These are phyloP conservation scores for Calonectria hongkongensis DNA, from an alignment of 2,329 filamentous ascomycete genomes.

Conservation along the genomic window DNA sequence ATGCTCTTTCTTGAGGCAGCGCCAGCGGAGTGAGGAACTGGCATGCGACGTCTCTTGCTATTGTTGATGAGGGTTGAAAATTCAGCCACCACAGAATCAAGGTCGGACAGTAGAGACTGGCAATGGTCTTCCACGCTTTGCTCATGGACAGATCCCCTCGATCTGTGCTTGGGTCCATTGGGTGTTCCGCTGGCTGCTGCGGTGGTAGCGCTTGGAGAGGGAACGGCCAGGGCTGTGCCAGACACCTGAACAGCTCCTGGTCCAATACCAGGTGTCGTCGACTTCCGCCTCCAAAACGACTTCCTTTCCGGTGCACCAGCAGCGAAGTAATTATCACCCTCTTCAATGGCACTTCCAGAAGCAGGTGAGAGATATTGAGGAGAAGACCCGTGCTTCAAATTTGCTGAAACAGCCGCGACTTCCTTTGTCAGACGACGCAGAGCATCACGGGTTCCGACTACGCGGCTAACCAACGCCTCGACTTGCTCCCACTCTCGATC, in stretches of 20 bases:
- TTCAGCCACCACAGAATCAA: constrained; percentile 88
- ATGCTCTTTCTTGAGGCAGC: constrained; percentile 77
- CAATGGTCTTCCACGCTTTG: constrained; percentile 88
- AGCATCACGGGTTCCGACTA: constrained; percentile 92
- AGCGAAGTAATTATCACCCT: constrained; percentile 75
- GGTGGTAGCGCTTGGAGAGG: constrained; percentile 62
- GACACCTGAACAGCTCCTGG: constrained; percentile 64
- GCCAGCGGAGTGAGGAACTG: constrained; percentile 69
- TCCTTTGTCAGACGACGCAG: constrained; percentile 90
- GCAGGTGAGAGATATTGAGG: constrained; percentile 64
- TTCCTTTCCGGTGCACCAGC: constrained; percentile 67
- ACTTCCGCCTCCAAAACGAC: constrained; percentile 95
- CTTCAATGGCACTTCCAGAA: constrained; percentile 66
- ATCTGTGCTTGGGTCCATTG: constrained; percentile 60
- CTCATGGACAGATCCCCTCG: constrained; percentile 65
- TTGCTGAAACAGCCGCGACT: constrained; percentile 79
- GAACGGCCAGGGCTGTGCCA: constrained; percentile 63
- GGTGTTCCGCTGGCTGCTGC: constrained; percentile 56
- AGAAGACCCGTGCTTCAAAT: constrained; percentile 53
- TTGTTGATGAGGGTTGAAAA: constrained; percentile 86
- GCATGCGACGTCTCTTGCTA: constrained; percentile 84
- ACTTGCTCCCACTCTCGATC: constrained; percentile 91
- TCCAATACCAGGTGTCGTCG: constrained; percentile 72
- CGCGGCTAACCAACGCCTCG: constrained; percentile 88
- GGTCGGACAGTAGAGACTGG: constrained; percentile 86